Conservation (phyloP, 352 stramenopile species). For the Globisporangium ultimum region DNA sequence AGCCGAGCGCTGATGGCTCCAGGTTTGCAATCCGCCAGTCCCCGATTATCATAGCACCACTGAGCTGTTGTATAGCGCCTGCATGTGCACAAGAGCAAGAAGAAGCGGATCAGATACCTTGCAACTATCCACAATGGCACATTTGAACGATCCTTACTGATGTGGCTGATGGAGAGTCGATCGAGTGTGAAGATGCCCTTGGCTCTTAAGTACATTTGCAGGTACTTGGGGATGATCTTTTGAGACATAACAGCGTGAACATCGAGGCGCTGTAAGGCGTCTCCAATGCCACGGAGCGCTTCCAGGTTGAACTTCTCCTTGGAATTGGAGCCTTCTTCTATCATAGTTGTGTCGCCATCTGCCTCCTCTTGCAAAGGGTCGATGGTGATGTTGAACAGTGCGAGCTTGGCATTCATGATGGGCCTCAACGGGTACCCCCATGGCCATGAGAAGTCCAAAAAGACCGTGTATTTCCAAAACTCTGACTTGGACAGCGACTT, state of each 20-base stretch:
- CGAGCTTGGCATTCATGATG: slow-evolving; percentile 24
- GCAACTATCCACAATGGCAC: neutral
- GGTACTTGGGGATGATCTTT: slow-evolving; percentile 46
- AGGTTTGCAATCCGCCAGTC: slow-evolving; percentile 35
- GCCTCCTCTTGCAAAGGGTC: slow-evolving; percentile 25
- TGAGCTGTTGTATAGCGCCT: slow-evolving; percentile 50
- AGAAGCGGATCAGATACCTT: slow-evolving; percentile 1
- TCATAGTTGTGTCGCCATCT: slow-evolving; percentile 2
- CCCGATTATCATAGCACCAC: slow-evolving; percentile 39
- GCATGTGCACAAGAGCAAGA: slow-evolving; percentile 2
- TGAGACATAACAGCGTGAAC: slow-evolving; percentile 48
- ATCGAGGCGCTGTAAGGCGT: slow-evolving; percentile 27
- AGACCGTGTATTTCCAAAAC: slow-evolving; percentile 38
- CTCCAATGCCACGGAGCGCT: slow-evolving; percentile 27
- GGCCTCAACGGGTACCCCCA: slow-evolving; percentile 11
- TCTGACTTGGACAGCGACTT: slow-evolving; percentile 23
- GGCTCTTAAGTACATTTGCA: slow-evolving; percentile 33
- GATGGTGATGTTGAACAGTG: slow-evolving; percentile 61
- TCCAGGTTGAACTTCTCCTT: slow-evolving; percentile 21
- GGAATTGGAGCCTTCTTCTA: slow-evolving; percentile 3
- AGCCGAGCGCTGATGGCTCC: slow-evolving; percentile 26
- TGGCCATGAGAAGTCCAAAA: slow-evolving; percentile 42
- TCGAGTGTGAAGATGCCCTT: slow-evolving; percentile 49
- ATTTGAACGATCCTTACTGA: slow-evolving; percentile 29
- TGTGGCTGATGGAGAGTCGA: slow-evolving; percentile 41